Conservation (phyloP, 2,329 filamentous ascomycete genomes). For the Colletotrichum echinochloae region DNA sequence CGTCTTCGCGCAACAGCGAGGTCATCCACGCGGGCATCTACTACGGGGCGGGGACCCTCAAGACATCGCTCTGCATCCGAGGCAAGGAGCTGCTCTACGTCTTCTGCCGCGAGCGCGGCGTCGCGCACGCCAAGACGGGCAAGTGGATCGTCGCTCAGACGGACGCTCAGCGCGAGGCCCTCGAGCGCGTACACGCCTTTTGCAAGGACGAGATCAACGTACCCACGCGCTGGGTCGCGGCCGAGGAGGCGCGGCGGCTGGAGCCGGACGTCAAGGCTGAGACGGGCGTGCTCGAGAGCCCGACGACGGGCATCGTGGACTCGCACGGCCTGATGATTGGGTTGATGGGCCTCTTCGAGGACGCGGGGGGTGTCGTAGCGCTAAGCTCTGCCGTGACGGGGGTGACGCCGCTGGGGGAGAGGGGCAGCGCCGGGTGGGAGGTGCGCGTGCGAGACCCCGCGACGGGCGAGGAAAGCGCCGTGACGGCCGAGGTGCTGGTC, state of each 20-base stretch:
- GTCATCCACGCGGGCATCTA: slow-evolving; percentile 97
- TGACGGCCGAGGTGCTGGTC: slow-evolving; percentile 82
- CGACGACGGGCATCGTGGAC: slow-evolving; percentile 91
- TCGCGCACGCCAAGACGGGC: slow-evolving; percentile 80
- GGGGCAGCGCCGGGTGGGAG: slow-evolving; percentile 74
- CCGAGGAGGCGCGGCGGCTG: slow-evolving; percentile 68
- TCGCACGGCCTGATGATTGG: slow-evolving; percentile 86
- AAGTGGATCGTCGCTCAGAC: slow-evolving; percentile 98
- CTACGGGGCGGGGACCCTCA: slow-evolving; percentile 81
- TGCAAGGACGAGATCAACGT: slow-evolving; percentile 62
- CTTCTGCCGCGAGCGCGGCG: slow-evolving; percentile 74
- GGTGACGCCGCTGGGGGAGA: slow-evolving; percentile 63
- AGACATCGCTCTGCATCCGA: slow-evolving; percentile 83
- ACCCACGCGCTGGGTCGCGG: slow-evolving; percentile 77
- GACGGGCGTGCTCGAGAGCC: slow-evolving; percentile 82
- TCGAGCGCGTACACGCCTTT: slow-evolving; percentile 62
- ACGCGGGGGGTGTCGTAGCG: slow-evolving; percentile 79
- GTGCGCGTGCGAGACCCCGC: slow-evolving; percentile 65
- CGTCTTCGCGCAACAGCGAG: slow-evolving; percentile 91
- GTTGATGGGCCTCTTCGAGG: slow-evolving; percentile 81
- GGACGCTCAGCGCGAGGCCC: slow-evolving; percentile 73
- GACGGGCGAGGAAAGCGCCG: slow-evolving; percentile 62
- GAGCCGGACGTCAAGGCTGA: slow-evolving; percentile 83
- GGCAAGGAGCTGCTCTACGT: slow-evolving; percentile 84
- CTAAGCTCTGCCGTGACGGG: slow-evolving; percentile 74